Evolutionary conservation across 495 filamentous ascomycete genomes (phyloP).

Genomic region (Neurospora tetraspora): DNA sequence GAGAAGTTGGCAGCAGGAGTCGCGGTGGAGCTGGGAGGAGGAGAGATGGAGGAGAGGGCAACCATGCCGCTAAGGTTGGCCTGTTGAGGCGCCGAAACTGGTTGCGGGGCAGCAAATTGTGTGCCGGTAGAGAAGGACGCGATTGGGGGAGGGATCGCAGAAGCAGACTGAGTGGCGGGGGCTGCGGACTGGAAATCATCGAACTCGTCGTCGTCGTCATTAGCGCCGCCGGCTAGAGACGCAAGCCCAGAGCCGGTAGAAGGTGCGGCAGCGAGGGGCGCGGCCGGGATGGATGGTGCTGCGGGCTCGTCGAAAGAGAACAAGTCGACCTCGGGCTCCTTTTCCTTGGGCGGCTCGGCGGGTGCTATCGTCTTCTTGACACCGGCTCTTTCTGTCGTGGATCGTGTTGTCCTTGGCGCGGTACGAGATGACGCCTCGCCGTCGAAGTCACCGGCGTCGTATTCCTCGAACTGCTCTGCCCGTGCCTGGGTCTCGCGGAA

Average conservation of each 20-base stretch:
- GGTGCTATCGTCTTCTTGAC: conserved; percentile 39
- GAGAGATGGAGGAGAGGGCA: conserved; percentile 71
- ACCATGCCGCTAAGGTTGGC: conserved; percentile 71
- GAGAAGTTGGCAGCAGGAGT: conserved; percentile 45
- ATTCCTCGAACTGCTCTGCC: conserved; percentile 84
- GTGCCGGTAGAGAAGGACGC: conserved; percentile 58
- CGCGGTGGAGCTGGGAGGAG: conserved; percentile 48
- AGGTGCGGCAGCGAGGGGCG: conserved; percentile 36
- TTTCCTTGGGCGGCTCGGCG: conserved; percentile 55
- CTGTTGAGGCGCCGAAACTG: conserved; percentile 69
- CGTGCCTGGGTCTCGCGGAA: conserved; percentile 48
- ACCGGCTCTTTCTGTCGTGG: conserved; percentile 26
- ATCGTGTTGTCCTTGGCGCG: conserved; percentile 32
- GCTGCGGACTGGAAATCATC: conserved; percentile 97
- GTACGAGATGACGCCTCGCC: conserved; percentile 39
- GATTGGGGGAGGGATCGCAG: conserved; percentile 38
- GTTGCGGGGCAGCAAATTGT: conserved; percentile 72
- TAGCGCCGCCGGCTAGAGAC: conserved; percentile 32
- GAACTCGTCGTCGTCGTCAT: conserved; percentile 91
- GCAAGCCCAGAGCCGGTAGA: conserved; percentile 43
- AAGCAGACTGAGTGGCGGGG: conserved; percentile 34
- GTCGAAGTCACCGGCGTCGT: conserved; percentile 72
- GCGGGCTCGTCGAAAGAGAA: conserved; percentile 75
- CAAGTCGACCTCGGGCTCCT: conserved; percentile 78
- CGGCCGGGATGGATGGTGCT: conserved; percentile 31